Evolutionary conservation across 257 asterid species (phyloP), one percentile per base, ranked within the genome.

Genomic region (Ajuga chamaepitys): DNA sequence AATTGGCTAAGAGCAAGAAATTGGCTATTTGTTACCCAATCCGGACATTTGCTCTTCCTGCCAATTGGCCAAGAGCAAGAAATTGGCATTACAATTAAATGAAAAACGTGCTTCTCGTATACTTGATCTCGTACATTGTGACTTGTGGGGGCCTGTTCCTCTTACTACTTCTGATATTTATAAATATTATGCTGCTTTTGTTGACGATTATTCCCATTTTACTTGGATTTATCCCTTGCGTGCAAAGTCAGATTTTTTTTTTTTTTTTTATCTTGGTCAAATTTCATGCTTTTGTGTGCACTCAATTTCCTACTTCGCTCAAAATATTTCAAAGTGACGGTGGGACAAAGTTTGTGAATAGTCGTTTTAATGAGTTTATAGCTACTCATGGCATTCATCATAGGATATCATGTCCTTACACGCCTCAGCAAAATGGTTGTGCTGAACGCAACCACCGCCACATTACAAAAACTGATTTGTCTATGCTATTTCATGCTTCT

Each of bases 161-260:
- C 18, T 42, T 12, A 4, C 18, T 3, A 1, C 60, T 2, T 4
- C 45, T 8, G 11, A 4, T 20, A 52, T 51, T 3, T 68, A 8
- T 48, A 1, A 0, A 0, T 67, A 40, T 42, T 67, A 67, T 67
- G 73, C 17, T 8, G 17, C 55, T 24, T 67, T 67, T 57, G n/a
- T 55, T 14, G 66, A 67, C 42, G 66, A 40, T 45, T 55, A 5
- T 9, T 55, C 73, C 38, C 30, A 35, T 41, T 67, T 18, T 2
- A 40, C 55, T 0, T 67, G 57, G 73, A 10, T 67, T 1, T 67
- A 67, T 55, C 72, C 57, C 10, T 3, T 67, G 25, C 54, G 26
- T 12, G 11, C 1, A 3, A 57, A 68, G 32, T 28, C 13, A 0
- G 65, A 54, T 5, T 54, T 55, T n/a, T n/a, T n/a, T n/a, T n/a